Evolutionary conservation across 768 basidiomycete genomes (phyloP).

Genomic region (Panaeolus papilionaceus): DNA sequence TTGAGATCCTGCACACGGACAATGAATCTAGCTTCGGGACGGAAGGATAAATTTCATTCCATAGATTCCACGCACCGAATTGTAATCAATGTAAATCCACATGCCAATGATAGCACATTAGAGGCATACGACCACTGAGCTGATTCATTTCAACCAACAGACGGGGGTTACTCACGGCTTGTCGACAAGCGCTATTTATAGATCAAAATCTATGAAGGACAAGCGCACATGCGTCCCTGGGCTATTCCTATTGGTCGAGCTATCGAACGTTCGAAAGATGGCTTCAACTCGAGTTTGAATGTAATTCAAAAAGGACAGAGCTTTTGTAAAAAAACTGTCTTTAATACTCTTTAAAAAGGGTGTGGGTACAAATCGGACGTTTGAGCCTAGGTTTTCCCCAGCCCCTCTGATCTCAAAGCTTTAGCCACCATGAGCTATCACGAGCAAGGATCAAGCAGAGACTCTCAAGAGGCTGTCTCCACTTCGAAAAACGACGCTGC

Average conservation of each 20-base stretch:
- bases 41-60: not conserved
- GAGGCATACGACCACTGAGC: constrained; percentile 9
- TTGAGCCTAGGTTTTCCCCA: constrained; percentile 15
- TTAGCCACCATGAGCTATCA: constrained; percentile 41
- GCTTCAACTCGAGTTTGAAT: constrained; percentile 15
- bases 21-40: constrained; percentile 8
- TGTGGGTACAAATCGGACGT: constrained; percentile 8
- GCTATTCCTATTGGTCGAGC: constrained; percentile 33
- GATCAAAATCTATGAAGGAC: not conserved
- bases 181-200: constrained; percentile 6
- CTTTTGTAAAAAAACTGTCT: not conserved
- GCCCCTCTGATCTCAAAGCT: constrained; percentile 7
- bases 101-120: constrained; percentile 12
- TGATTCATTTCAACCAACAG: not conserved
- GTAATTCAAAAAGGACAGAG: not conserved
- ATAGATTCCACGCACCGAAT: not conserved
- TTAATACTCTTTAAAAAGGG: not conserved
- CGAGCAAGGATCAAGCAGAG: constrained; percentile 45
- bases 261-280: constrained; percentile 38
- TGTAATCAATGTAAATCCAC: constrained; percentile 2
- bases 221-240: constrained; percentile 24
- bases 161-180: not conserved
- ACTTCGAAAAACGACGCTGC: constrained; percentile 33
- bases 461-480: constrained; percentile 35
- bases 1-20: not conserved